phyloP scores from a whole-genome alignment of 495 filamentous ascomycete genomes.

The Penicillium soppii region DNA sequence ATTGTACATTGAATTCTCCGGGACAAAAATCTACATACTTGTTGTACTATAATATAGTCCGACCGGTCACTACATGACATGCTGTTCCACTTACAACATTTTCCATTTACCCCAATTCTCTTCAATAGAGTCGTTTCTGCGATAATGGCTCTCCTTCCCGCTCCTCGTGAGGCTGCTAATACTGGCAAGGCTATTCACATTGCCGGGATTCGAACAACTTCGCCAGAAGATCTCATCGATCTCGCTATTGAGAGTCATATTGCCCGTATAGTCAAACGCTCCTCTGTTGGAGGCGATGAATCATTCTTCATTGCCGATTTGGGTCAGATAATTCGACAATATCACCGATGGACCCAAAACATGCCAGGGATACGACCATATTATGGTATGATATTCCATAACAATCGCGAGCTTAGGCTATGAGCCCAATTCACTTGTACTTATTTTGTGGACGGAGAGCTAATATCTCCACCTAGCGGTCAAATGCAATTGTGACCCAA shows the following conservation, averaged over 20 bases:
- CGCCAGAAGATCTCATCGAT: conserved; percentile 10
- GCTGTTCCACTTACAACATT: conserved; percentile 4
- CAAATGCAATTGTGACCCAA: conserved; percentile 36
- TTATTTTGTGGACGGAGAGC: background rate
- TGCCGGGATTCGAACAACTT: background rate
- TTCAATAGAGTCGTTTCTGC: conserved; percentile 5
- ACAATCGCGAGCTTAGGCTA: background rate
- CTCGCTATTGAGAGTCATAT: conserved; percentile 17
- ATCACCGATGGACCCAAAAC: conserved; percentile 8
- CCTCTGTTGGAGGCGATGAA: conserved; percentile 14
- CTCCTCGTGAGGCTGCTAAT: background rate
- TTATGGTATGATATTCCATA: conserved; percentile 13
- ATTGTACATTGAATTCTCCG: background rate
- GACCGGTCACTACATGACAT: background rate
- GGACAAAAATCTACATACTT: background rate
- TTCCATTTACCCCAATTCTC: background rate
- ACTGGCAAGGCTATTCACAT: background rate
- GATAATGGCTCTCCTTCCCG: conserved; percentile 7
- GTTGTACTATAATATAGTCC: conserved; percentile 1
- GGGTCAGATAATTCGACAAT: conserved; percentile 13
- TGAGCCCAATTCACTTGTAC: background rate
- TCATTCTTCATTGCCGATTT: conserved; percentile 30
- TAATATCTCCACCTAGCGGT: conserved; percentile 22
- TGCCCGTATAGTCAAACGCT: conserved; percentile 1
- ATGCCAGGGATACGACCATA: conserved; percentile 21